Conservation (phyloP, 371 early-diverging fungal species). For the Syncephalastrum racemosum region DNA sequence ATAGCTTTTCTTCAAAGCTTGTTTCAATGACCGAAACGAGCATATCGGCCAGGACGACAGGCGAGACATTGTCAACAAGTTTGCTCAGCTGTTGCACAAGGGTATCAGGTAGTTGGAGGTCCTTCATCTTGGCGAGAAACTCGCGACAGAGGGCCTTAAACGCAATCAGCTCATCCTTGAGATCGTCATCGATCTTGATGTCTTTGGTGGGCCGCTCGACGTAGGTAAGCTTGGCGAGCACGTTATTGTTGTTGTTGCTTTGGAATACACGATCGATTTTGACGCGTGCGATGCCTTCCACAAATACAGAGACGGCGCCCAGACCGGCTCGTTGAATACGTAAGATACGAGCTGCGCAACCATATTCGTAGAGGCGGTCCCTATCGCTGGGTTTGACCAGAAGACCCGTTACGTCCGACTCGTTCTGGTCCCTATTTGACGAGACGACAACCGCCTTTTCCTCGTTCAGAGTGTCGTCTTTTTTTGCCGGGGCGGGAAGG, state of each 20-base stretch:
- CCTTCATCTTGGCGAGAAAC: conserved; percentile 57
- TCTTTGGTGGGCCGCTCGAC: conserved; percentile 31
- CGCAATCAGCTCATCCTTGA: conserved; percentile 32
- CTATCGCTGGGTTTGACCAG: conserved; percentile 16
- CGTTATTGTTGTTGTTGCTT: conserved; percentile 9
- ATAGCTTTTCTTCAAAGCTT: conserved; percentile 66
- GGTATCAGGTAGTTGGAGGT: conserved; percentile 65
- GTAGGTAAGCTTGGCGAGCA: conserved; percentile 30
- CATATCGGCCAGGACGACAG: conserved; percentile 68
- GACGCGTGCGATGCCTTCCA: conserved; percentile 43
- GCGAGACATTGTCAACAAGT: conserved; percentile 60
- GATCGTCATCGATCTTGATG: conserved; percentile 50
- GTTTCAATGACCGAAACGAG: conserved; percentile 72
- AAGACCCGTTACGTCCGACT: conserved; percentile 16
- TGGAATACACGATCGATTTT: conserved; percentile 21
- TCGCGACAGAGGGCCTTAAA: conserved; percentile 60
- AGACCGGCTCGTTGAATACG: conserved; percentile 38
- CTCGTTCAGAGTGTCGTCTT: conserved; percentile 2
- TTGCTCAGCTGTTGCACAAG: conserved; percentile 63
- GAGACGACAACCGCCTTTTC: conserved; percentile 8
- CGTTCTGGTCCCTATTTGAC: background rate
- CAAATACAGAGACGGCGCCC: conserved; percentile 35
- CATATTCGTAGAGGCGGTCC: conserved; percentile 28
- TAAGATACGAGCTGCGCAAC: conserved; percentile 43
- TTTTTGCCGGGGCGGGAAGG: background rate